phyloP scores from a whole-genome alignment of 768 basidiomycete species.

The Hysterangium stoloniferum region DNA sequence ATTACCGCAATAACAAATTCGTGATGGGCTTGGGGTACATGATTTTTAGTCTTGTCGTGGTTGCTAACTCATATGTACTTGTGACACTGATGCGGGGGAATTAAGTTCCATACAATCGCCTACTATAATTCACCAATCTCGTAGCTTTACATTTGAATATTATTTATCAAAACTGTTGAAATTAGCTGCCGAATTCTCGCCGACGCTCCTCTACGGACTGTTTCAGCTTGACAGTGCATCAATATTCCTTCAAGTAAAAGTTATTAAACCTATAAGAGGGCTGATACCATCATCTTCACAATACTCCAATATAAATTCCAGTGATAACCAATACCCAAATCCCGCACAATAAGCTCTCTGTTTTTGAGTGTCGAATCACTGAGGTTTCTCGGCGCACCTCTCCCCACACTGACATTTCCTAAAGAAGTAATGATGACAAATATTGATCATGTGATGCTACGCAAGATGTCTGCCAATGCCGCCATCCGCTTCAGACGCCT shows the following conservation, averaged over 20 bases:
- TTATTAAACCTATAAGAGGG: conserved; percentile 48
- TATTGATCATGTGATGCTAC: no score
- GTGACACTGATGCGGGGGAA: conserved; percentile 28
- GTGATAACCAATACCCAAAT: conserved; percentile 41
- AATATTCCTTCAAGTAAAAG: not conserved
- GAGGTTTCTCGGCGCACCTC: no score
- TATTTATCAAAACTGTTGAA: no score
- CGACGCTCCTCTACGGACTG: conserved; percentile 5
- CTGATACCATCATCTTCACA: conserved; percentile 66
- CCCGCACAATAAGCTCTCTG: conserved; percentile 57
- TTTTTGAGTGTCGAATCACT: no score
- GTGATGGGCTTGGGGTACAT: conserved; percentile 36
- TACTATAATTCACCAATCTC: not conserved
- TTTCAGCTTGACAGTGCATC: conserved; percentile 1
- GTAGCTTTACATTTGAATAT: conserved; percentile 2
- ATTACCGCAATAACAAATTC: conserved; percentile 33
- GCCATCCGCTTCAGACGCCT: no score
- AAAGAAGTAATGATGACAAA: no score
- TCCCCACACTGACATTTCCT: no score
- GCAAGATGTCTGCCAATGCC: no score
- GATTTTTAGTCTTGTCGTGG: conserved; percentile 39
- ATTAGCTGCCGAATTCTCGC: not conserved
- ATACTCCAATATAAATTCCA: conserved; percentile 65
- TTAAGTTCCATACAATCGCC: not conserved
- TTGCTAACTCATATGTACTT: conserved; percentile 48